Percentiles rank a stretch among this genome's conserved stretches.
Evolutionary conservation across 352 stramenopile genomes (phyloP).

Genomic region (Phytophthora megakarya): DNA sequence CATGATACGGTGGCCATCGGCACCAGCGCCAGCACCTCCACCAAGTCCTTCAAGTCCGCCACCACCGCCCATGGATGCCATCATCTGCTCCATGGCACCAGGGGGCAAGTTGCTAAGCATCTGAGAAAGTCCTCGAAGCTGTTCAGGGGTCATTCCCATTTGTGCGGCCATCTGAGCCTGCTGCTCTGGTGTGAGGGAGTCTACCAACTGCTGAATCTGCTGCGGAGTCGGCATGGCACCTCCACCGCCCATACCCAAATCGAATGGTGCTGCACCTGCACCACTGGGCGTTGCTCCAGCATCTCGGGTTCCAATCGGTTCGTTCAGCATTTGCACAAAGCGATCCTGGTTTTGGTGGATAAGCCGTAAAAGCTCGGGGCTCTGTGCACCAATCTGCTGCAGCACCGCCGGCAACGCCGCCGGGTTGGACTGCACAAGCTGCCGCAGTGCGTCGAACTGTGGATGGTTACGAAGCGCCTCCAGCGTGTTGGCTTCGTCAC

Average conservation of each 20-base stretch:
- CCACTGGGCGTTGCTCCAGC: slow-evolving; percentile 32
- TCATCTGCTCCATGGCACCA: slow-evolving; percentile 87
- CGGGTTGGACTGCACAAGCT: slow-evolving; percentile 87
- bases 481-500: slow-evolving; percentile 49
- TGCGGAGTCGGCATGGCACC: slow-evolving; percentile 76
- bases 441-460: slow-evolving; percentile 82
- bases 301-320: slow-evolving; percentile 71
- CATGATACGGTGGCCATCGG: slow-evolving; percentile 67
- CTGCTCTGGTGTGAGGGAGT: slow-evolving; percentile 78
- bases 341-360: slow-evolving; percentile 89
- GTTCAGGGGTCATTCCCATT: slow-evolving; percentile 86
- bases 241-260: slow-evolving; percentile 48
- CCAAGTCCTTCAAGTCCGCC: slow-evolving; percentile 52
- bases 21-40: slow-evolving; percentile 39
- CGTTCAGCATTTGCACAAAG: slow-evolving; percentile 90
- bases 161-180: slow-evolving; percentile 81
- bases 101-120: slow-evolving; percentile 87
- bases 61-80: slow-evolving; percentile 74
- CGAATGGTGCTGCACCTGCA: slow-evolving; percentile 49
- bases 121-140: slow-evolving; percentile 84
- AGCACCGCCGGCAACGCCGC: slow-evolving; percentile 75
- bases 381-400: slow-evolving; percentile 86
- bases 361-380: slow-evolving; percentile 79
- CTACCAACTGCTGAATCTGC: slow-evolving; percentile 84
- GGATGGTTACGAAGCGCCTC: slow-evolving; percentile 85